These are phyloP conservation scores for Baudoinia panamericana DNA, from an alignment of 495 filamentous ascomycete species.

Conservation along the genomic window DNA sequence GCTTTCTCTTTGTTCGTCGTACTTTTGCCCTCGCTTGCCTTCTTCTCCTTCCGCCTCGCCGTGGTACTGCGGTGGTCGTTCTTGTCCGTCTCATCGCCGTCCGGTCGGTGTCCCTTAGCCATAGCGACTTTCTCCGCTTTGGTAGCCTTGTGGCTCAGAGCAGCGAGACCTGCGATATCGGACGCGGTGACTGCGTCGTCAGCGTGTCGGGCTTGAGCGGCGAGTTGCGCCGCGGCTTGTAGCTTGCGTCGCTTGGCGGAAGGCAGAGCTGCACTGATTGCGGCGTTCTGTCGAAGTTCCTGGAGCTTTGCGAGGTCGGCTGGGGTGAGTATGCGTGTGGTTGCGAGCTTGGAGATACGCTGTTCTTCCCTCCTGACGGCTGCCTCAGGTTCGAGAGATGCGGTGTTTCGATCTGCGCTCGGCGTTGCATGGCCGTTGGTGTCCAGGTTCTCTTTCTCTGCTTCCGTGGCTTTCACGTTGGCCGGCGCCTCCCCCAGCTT, in stretches of 20 bases:
- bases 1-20: slow-evolving; percentile 97
- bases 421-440: slow-evolving; percentile 18
- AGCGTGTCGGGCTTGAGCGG: slow-evolving; percentile 44
- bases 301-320: slow-evolving; percentile 85
- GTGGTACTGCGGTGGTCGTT: slow-evolving; percentile 58
- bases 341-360: slow-evolving; percentile 57
- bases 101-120: slow-evolving; percentile 51
- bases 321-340: slow-evolving; percentile 76
- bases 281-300: slow-evolving; percentile 64
- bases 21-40: slow-evolving; percentile 77
- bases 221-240: slow-evolving; percentile 21
- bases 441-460: slow-evolving; percentile 33
- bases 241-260: slow-evolving; percentile 21
- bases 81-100: slow-evolving; percentile 33
- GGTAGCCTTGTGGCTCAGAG: slow-evolving; percentile 55
- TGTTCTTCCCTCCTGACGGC: slow-evolving; percentile 18
- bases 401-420: slow-evolving; percentile 3
- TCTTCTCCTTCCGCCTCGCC: slow-evolving; percentile 68
- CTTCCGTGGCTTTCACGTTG: slow-evolving; percentile 7
- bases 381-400: slow-evolving; percentile 19
- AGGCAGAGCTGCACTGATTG: slow-evolving; percentile 48
- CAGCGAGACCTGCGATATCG: slow-evolving; percentile 62
- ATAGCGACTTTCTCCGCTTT: slow-evolving; percentile 72
- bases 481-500: slow-evolving; percentile 13
- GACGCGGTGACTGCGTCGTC: slow-evolving; percentile 78